Conservation (phyloP, 2,329 filamentous ascomycete genomes). For the Penicillium hordei region DNA sequence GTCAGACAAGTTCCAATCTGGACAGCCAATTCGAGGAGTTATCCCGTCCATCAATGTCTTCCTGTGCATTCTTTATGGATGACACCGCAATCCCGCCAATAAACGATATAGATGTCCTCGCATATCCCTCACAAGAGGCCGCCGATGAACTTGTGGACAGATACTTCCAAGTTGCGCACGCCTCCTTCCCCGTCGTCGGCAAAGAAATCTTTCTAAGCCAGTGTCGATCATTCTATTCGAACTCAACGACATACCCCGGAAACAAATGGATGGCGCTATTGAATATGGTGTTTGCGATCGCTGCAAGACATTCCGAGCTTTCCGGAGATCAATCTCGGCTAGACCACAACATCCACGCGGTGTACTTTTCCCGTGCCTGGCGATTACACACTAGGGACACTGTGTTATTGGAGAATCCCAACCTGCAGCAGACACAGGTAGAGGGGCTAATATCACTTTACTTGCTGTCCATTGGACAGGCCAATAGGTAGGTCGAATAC, state of each 20-base stretch:
- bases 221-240: constrained; percentile 38
- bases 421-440: constrained; percentile 47
- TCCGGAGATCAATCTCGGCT: constrained; percentile 26
- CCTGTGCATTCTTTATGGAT: constrained; percentile 38
- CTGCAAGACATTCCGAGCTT: constrained; percentile 38
- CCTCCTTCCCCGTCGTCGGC: constrained; percentile 45
- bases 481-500: constrained; percentile 38
- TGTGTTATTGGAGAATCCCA: constrained; percentile 41
- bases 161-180: constrained; percentile 45
- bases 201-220: constrained; percentile 41
- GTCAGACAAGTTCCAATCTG: constrained; percentile 23
- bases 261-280: constrained; percentile 45
- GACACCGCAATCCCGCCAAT: constrained; percentile 36
- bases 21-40: constrained; percentile 24
- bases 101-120: constrained; percentile 37
- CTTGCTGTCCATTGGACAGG: constrained; percentile 40
- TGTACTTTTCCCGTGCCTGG: constrained; percentile 46
- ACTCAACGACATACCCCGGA: constrained; percentile 35
- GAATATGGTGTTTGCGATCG: constrained; percentile 48
- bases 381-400: constrained; percentile 39
- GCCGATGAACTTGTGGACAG: constrained; percentile 43
- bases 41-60: constrained; percentile 28
- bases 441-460: constrained; percentile 44
- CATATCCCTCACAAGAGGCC: constrained; percentile 35
- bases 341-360: constrained; percentile 34